Percentiles rank a stretch among this genome's conserved stretches.
phyloP scores from a whole-genome alignment of 2,329 filamentous ascomycete genomes.

The Colletotrichum scovillei region DNA sequence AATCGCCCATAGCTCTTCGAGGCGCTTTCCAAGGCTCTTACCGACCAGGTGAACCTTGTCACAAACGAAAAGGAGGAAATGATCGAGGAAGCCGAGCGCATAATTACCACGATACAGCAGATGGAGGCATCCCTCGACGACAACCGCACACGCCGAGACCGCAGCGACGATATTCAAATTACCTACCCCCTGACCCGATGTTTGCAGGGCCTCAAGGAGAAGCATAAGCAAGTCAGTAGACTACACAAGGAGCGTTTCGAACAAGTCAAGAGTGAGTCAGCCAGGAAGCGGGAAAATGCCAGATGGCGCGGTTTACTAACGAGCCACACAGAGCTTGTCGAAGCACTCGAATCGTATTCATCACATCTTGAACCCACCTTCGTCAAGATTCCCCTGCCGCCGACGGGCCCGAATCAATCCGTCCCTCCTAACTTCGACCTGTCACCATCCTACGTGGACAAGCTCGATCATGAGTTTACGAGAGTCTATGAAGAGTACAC shows the following conservation, averaged over 20 bases:
- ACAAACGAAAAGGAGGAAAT: constrained; percentile 89
- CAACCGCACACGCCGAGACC: constrained; percentile 70
- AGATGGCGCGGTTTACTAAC: constrained; percentile 23
- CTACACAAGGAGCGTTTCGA: constrained; percentile 93
- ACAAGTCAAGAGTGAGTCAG: constrained; percentile 86
- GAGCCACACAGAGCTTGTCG: constrained; percentile 77
- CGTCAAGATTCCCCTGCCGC: constrained; percentile 85
- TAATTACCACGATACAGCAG: constrained; percentile 88
- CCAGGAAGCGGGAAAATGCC: neutral
- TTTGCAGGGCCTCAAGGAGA: constrained; percentile 84
- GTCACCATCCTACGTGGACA: constrained; percentile 87
- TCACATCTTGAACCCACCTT: constrained; percentile 94
- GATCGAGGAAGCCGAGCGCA: constrained; percentile 87
- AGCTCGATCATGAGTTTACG: constrained; percentile 90
- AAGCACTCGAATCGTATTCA: constrained; percentile 95
- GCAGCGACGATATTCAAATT: constrained; percentile 77
- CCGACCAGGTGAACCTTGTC: constrained; percentile 88
- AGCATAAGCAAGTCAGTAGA: constrained; percentile 82
- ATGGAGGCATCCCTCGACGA: constrained; percentile 94
- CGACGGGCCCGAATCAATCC: constrained; percentile 79
- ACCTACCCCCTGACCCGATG: constrained; percentile 87
- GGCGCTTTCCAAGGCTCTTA: constrained; percentile 89
- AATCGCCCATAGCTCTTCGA: constrained; percentile 78
- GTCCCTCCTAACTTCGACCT: constrained; percentile 89
- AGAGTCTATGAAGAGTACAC: constrained; percentile 97